Evolutionary conservation across 352 stramenopile species (phyloP).

Genomic region (Phytophthora aleatoria): DNA sequence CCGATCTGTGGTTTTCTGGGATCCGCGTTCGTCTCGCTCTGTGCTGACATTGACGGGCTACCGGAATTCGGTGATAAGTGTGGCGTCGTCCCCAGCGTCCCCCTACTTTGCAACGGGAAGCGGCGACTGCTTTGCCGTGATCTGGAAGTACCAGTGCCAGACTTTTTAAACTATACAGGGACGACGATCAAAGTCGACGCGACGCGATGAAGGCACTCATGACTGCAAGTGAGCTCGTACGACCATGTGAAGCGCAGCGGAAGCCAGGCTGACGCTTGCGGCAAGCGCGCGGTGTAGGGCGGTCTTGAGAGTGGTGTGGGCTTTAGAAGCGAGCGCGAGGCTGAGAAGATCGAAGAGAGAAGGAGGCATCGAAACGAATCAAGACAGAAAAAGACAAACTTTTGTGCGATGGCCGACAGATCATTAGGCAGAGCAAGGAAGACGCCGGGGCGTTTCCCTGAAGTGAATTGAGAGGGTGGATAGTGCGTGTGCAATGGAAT

Average conservation of each 20-base stretch:
- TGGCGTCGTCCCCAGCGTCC: conserved; percentile 80
- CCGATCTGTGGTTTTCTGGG: conserved; percentile 88
- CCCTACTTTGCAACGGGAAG: conserved; percentile 88
- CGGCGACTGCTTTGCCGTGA: conserved; percentile 83
- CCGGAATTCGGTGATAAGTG: conserved; percentile 89
- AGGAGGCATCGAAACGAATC: conserved; percentile 38
- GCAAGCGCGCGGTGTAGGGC: conserved; percentile 19
- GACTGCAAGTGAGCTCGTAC: conserved; percentile 5
- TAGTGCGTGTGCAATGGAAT: conserved; percentile 51
- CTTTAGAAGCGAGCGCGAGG: conserved; percentile 27
- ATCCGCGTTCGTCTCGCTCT: conserved; percentile 80
- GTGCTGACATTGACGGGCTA: conserved; percentile 85
- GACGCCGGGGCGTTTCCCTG: conserved; percentile 25
- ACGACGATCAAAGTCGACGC: conserved; percentile 30
- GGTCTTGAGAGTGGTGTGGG: conserved; percentile 13
- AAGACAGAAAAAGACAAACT: conserved; percentile 36
- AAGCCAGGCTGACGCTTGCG: conserved; percentile 21
- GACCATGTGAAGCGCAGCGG: conserved; percentile 33
- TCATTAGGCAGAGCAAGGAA: conserved; percentile 32
- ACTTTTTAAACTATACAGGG: conserved; percentile 84
- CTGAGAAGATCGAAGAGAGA: conserved; percentile 15
- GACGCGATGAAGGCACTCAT: conserved; percentile 22
- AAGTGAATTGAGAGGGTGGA: conserved; percentile 36
- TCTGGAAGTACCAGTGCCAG: conserved; percentile 90
- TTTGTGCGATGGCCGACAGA: conserved; percentile 41